Conservation (phyloP, 2,329 filamentous ascomycete genomes). For the Ophiostoma sp. region DNA sequence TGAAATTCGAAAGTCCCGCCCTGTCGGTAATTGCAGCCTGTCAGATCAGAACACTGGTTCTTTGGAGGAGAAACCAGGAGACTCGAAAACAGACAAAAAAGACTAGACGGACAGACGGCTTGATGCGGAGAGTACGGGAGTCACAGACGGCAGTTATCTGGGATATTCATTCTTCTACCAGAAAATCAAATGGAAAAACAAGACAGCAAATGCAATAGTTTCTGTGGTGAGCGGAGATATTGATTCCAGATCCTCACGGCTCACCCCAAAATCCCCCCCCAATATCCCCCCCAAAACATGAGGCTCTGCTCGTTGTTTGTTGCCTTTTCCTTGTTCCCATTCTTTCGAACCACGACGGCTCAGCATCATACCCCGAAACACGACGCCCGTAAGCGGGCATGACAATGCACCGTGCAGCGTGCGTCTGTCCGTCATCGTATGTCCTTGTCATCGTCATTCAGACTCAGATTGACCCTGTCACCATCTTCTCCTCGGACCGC, state of each 20-base stretch:
- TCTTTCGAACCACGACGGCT: not conserved
- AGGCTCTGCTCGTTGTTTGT: not conserved
- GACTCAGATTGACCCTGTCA: not conserved
- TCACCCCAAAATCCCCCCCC: not conserved
- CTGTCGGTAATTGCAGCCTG: slow-evolving; percentile 3
- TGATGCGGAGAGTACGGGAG: not conserved
- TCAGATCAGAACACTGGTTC: not conserved
- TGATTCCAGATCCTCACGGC: slow-evolving; percentile 3
- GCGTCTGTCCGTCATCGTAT: not conserved
- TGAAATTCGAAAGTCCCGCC: not conserved
- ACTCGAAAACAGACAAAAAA: not conserved
- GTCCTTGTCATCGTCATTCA: not conserved
- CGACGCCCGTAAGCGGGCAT: not conserved
- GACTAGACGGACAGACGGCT: not conserved
- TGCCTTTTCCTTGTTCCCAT: not conserved
- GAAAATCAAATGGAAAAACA: not conserved
- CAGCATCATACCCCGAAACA: not conserved
- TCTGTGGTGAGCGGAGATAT: not conserved
- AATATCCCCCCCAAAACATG: not conserved
- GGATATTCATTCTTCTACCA: no score
- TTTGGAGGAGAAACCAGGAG: not conserved
- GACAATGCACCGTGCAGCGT: not conserved
- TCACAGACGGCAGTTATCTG: not conserved
- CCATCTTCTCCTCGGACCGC: not conserved
- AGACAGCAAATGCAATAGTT: not conserved